Evolutionary conservation across 2,329 filamentous ascomycete species (phyloP).

Genomic region (Penicillium sp.): DNA sequence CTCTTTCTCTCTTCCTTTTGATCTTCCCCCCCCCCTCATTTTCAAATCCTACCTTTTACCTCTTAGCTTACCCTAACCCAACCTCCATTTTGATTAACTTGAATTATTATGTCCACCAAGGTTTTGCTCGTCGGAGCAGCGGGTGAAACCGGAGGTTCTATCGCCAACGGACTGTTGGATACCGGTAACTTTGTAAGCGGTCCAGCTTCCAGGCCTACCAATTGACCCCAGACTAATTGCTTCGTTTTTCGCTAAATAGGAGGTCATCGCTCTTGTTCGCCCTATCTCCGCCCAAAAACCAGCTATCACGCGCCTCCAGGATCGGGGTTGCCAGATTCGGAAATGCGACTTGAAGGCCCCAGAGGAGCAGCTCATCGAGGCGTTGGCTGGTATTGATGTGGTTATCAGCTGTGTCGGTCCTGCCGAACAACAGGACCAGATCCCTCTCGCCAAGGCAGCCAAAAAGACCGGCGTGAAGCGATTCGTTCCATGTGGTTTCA

Average conservation of each 20-base stretch:
- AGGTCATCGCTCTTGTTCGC: constrained; percentile 51
- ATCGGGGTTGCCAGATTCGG: constrained; percentile 47
- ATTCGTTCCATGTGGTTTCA: constrained; percentile 55
- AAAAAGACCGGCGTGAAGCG: constrained; percentile 53
- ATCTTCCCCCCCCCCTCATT: constrained; percentile 6
- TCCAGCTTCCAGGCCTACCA: neutral
- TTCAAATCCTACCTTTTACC: neutral
- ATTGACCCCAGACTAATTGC: constrained; percentile 1
- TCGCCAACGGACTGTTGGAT: constrained; percentile 39
- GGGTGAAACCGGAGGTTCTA: constrained; percentile 43
- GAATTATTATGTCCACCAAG: constrained; percentile 36
- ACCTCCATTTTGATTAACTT: neutral
- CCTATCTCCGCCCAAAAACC: constrained; percentile 51
- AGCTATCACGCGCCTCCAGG: constrained; percentile 41
- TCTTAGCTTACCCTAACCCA: neutral
- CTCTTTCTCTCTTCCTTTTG: constrained; percentile 9
- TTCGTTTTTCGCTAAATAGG: constrained; percentile 31
- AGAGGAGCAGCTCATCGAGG: constrained; percentile 44
- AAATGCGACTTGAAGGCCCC: constrained; percentile 46
- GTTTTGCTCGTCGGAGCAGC: constrained; percentile 42
- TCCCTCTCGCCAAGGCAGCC: constrained; percentile 50
- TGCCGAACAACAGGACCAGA: constrained; percentile 43
- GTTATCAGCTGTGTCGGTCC: constrained; percentile 47
- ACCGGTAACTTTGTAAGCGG: constrained; percentile 26
- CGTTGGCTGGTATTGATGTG: constrained; percentile 47